Evolutionary conservation across 1,139 yeast genomes (phyloP).

Genomic region (Pneumocystis wakefieldiae): DNA sequence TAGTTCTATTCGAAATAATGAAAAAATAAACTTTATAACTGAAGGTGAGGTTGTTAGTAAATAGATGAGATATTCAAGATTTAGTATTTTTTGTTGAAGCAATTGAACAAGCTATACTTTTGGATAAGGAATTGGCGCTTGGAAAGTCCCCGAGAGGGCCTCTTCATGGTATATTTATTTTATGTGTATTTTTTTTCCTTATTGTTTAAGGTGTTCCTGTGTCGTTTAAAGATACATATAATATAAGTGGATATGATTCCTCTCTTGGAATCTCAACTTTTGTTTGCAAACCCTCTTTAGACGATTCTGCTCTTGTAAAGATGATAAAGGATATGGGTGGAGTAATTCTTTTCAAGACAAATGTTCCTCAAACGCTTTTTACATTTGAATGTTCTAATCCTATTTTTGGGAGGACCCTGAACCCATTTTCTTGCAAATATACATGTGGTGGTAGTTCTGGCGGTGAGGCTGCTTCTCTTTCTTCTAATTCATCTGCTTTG

Average conservation of each 20-base stretch:
- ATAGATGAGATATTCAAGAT: neutral
- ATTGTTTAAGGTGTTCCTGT: conserved; percentile 60
- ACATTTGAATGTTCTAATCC: conserved; percentile 17
- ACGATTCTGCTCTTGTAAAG: conserved; percentile 26
- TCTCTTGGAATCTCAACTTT: conserved; percentile 37
- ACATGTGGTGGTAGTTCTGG: conserved; percentile 46
- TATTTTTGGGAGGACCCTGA: conserved; percentile 31
- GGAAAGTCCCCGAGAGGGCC: neutral
- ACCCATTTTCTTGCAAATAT: conserved; percentile 31
- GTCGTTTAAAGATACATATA: conserved; percentile 43
- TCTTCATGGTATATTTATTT: neutral
- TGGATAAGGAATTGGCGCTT: neutral
- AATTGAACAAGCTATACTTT: neutral
- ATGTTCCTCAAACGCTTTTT: conserved; percentile 45
- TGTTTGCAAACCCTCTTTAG: conserved; percentile 23
- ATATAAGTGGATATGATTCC: conserved; percentile 33
- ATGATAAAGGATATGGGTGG: conserved; percentile 41
- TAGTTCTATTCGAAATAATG: neutral
- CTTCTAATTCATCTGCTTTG: conserved; percentile 30
- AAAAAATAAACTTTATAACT: neutral
- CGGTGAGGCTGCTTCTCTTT: conserved; percentile 42
- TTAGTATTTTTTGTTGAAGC: neutral
- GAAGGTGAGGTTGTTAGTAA: neutral
- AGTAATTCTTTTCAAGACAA: conserved; percentile 43
- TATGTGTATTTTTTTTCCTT: neutral